These are phyloP conservation scores for Papiliotrema nemorosa DNA, from an alignment of 1,284 basidiomycete species.

Conservation along the genomic window DNA sequence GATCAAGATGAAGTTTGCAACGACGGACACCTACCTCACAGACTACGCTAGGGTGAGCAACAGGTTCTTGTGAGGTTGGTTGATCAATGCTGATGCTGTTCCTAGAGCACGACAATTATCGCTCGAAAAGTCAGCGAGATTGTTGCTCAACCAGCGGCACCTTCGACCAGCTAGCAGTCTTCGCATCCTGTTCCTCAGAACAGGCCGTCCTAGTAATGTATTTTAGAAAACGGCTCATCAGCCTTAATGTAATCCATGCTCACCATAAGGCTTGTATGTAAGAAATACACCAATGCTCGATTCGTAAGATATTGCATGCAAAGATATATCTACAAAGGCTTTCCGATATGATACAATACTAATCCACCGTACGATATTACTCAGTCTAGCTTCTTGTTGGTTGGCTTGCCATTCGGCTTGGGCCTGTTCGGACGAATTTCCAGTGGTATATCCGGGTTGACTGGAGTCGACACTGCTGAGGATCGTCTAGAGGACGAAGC, in stretches of 20 bases:
- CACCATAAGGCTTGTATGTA: too few relatives aligned
- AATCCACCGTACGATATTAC: not conserved
- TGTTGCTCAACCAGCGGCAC: too few relatives aligned
- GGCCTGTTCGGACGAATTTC: constrained; percentile 1
- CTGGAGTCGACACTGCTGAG: not conserved
- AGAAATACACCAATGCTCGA: too few relatives aligned
- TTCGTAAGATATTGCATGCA: too few relatives aligned
- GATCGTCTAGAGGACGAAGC: not conserved
- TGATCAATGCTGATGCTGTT: not conserved
- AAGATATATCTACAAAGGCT: too few relatives aligned
- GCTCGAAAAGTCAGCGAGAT: not conserved
- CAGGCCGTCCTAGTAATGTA: not conserved
- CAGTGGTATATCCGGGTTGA: constrained; percentile 1
- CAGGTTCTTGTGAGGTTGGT: not conserved
- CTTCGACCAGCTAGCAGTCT: not conserved
- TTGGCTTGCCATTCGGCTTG: not conserved
- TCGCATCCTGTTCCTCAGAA: not conserved
- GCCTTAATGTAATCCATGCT: too few relatives aligned
- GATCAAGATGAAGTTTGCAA: constrained; percentile 35
- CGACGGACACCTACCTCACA: constrained; percentile 31
- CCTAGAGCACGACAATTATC: constrained; percentile 1
- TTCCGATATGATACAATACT: not conserved
- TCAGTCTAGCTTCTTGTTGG: constrained; percentile 14
- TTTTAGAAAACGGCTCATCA: too few relatives aligned
- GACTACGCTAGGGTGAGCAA: constrained; percentile 37